Evolutionary conservation across 176 grass and related monocot genomes (phyloP).

Genomic region (Carex cristatella): DNA sequence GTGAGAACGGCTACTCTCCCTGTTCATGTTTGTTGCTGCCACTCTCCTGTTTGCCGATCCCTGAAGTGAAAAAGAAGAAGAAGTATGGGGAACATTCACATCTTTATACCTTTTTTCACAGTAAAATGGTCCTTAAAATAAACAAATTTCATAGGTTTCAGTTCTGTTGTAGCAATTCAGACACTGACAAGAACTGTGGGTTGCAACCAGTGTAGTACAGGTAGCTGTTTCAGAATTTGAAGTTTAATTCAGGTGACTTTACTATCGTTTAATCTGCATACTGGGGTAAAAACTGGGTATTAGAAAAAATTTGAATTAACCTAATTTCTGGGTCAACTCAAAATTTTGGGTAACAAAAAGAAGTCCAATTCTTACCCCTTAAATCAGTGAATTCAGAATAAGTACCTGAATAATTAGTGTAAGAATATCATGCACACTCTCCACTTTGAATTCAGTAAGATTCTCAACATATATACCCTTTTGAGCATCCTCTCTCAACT

Average conservation of each 20-base stretch:
- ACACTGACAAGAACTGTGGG: background rate
- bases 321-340: background rate
- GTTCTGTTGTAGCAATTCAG: background rate
- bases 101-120: background rate
- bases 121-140: background rate
- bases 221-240: background rate
- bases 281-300: background rate
- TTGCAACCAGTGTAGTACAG: background rate
- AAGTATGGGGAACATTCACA: background rate
- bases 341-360: constrained; percentile 4
- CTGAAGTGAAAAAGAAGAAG: constrained; percentile 34
- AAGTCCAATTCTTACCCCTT: background rate
- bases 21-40: constrained; percentile 91
- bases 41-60: constrained; percentile 91
- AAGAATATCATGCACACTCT: constrained; percentile 77
- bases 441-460: constrained; percentile 81
- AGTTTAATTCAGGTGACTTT: background rate
- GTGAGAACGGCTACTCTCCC: constrained; percentile 88
- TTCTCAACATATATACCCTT: constrained; percentile 94
- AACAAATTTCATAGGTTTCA: constrained; percentile 8
- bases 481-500: constrained; percentile 74
- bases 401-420: constrained; percentile 78
- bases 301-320: background rate
- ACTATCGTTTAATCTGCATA: background rate
- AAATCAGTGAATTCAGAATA: constrained; percentile 3